Evolutionary conservation across 805 yeast species (phyloP), one percentile per base, ranked within the genome.

Genomic region (Lipomyces chichibuensis): DNA sequence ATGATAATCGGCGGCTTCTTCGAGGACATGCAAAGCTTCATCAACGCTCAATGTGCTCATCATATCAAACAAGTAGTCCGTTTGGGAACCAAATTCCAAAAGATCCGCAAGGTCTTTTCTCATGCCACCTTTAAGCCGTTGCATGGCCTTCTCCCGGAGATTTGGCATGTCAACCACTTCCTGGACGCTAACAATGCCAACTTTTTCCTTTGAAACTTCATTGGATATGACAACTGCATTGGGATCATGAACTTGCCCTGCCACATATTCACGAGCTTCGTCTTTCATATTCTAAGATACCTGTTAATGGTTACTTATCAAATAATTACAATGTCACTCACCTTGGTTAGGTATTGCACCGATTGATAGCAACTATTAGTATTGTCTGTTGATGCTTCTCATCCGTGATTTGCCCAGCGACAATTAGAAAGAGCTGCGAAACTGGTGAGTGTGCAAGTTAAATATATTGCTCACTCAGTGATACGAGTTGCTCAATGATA

Each of bases 21-120:
- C n/a, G n/a, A n/a, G n/a, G n/a, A n/a, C n/a, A n/a, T n/a, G n/a
- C n/a, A n/a, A n/a, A n/a, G n/a, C n/a, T n/a, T n/a, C n/a, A n/a
- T n/a, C n/a, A n/a, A n/a, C n/a, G n/a, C n/a, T n/a, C n/a, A n/a
- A n/a, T n/a, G n/a, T n/a, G n/a, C n/a, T n/a, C n/a, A n/a, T n/a
- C n/a, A 80, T 80, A 39, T 79, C 80, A 65, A 82, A 75, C 78
- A 84, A 79, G 71, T 77, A 83, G 20, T 79, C 71, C 14, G 69
- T 55, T 17, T 66, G 49, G 32, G 39, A 27, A n/a, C 37, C 62
- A 20, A 27, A 29, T 2, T 29, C 59, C 25, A 59, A 39, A n/a
- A 59, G 32, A 29, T 59, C 62, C 33, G 43, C 49, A 6, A 59
- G 25, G 20, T 59, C 62, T 9, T 23, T 27, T n/a, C 20, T 33